Conservation (phyloP, 495 filamentous ascomycete genomes). For the Chaetomidium leptoderma region DNA sequence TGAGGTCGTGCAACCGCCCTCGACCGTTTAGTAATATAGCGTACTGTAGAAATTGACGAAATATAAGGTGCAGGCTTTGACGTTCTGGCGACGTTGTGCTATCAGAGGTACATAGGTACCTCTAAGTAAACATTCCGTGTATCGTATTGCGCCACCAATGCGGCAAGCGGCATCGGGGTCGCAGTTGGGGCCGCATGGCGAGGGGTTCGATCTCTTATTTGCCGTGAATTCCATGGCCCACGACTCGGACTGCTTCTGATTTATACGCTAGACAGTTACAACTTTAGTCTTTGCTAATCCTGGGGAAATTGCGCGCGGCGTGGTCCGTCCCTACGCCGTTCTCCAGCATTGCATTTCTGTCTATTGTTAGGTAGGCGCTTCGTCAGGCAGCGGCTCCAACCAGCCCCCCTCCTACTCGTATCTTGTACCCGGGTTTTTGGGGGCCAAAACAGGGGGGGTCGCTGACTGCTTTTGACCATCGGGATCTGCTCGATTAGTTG, state of each 20-base stretch:
- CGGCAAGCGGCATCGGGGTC: constrained; percentile 17
- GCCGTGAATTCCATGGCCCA: background rate
- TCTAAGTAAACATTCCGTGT: background rate
- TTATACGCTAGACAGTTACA: background rate
- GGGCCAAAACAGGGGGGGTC: background rate
- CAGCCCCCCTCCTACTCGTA: background rate
- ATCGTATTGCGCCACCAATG: constrained; percentile 10
- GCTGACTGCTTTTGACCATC: too few relatives aligned
- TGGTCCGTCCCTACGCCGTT: too few relatives aligned
- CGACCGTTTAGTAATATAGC: too few relatives aligned
- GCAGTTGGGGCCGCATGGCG: constrained; percentile 32
- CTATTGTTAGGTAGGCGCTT: too few relatives aligned
- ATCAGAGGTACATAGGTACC: too few relatives aligned
- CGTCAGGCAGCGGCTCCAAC: too few relatives aligned
- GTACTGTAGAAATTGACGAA: too few relatives aligned
- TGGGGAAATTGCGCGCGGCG: background rate
- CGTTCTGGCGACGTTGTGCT: too few relatives aligned
- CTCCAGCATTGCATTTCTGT: background rate
- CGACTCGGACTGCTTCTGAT: too few relatives aligned
- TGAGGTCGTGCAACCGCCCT: too few relatives aligned
- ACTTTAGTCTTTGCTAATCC: background rate
- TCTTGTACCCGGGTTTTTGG: background rate
- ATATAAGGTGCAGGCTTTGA: too few relatives aligned
- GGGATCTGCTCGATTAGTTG: too few relatives aligned
- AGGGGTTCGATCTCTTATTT: constrained; percentile 1